These are phyloP conservation scores for Boehmeria nivea DNA, from an alignment of 306 rosid species.

Conservation along the genomic window DNA sequence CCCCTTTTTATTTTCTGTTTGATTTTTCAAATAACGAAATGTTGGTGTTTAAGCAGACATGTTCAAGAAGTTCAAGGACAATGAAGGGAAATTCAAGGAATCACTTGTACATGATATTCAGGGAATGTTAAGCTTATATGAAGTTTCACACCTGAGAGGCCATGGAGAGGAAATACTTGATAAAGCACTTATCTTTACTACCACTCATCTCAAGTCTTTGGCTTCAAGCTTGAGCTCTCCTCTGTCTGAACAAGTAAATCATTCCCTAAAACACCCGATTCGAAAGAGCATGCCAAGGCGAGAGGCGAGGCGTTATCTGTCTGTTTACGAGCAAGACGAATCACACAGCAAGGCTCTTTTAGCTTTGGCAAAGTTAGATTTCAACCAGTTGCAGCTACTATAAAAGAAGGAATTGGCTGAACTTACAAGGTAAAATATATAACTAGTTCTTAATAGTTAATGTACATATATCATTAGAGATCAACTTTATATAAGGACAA, in stretches of 20 bases:
- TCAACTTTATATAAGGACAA: no score
- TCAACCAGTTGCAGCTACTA: conserved; percentile 25
- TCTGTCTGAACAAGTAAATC: conserved; percentile 7
- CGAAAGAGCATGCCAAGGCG: conserved; percentile 22
- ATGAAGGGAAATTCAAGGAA: conserved; percentile 1
- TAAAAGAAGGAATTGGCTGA: conserved; percentile 30
- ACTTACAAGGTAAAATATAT: conserved; percentile 16
- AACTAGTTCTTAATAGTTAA: no score
- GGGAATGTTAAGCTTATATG: conserved; percentile 22
- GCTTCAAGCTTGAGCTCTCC: background rate
- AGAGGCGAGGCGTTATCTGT: conserved; percentile 14
- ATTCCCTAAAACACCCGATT: conserved; percentile 10
- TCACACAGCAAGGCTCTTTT: conserved; percentile 14
- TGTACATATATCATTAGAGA: no score
- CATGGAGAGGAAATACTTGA: conserved; percentile 19
- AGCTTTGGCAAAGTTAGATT: conserved; percentile 31
- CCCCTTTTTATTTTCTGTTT: no score
- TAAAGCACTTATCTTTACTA: conserved; percentile 17
- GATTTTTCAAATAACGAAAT: no score
- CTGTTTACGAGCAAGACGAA: conserved; percentile 16
- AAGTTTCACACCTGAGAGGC: conserved; percentile 13
- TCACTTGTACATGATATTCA: background rate
- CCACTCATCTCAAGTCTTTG: conserved; percentile 20
- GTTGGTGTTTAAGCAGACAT: background rate
- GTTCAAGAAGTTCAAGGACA: conserved; percentile 8